phyloP scores from a whole-genome alignment of 163 green algal genomes.

The Chlorella variabilis region DNA sequence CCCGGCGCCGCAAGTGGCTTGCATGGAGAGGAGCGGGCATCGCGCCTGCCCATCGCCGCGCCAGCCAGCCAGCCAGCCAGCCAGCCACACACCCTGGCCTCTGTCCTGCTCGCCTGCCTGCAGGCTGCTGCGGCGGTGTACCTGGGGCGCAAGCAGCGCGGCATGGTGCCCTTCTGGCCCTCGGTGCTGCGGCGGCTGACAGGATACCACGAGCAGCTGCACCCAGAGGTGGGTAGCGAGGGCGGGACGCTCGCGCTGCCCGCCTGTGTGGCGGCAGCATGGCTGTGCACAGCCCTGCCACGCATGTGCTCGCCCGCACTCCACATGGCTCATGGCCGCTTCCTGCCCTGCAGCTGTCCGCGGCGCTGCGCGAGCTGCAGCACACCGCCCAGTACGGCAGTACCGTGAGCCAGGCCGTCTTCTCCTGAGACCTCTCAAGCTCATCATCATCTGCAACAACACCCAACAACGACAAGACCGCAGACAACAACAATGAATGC shows the following conservation, averaged over 20 bases:
- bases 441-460: too few species aligned
- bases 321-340: neutral
- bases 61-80: neutral
- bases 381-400: conserved; percentile 13
- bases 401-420: neutral
- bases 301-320: neutral
- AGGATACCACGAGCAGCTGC: conserved; percentile 3
- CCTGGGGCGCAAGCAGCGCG: conserved; percentile 26
- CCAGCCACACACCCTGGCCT: neutral
- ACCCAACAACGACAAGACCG: too few species aligned
- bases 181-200: conserved; percentile 53
- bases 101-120: neutral
- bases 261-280: too few species aligned
- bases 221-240: conserved; percentile 19
- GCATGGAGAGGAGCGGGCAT: too few species aligned
- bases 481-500: too few species aligned
- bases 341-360: neutral
- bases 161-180: conserved; percentile 55
- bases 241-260: too few species aligned
- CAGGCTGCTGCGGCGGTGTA: conserved; percentile 36
- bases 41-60: neutral
- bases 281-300: neutral
- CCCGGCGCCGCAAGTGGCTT: too few species aligned
- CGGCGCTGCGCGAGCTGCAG: conserved; percentile 23
- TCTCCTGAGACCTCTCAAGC: too few species aligned